phyloP scores from a whole-genome alignment of 2,329 filamentous ascomycete genomes.

The Botrytis galanthina region DNA sequence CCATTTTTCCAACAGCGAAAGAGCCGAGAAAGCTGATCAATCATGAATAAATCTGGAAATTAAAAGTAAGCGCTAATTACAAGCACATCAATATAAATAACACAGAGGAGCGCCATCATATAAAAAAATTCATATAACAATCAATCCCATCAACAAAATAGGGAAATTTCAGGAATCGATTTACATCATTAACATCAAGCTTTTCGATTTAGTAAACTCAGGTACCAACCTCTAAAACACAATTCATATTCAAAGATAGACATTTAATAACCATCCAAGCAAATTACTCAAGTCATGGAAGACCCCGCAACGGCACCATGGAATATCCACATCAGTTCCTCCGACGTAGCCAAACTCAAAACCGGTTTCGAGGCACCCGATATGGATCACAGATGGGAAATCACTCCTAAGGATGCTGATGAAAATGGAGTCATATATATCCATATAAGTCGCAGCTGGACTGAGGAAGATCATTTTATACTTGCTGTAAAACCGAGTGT shows the following conservation, averaged over 20 bases:
- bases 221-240: not conserved
- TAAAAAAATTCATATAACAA: not conserved
- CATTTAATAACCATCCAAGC: accelerated
- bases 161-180: not conserved
- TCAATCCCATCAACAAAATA: not conserved
- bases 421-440: not conserved
- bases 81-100: not conserved
- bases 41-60: not conserved
- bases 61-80: not conserved
- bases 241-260: accelerated
- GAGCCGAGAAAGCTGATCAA: not conserved
- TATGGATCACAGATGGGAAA: not conserved
- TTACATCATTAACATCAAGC: not conserved
- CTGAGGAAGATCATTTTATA: not conserved
- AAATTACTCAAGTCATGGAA: not conserved
- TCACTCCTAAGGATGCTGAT: not conserved
- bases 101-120: not conserved
- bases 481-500: not conserved
- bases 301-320: not conserved
- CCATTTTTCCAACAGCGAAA: not conserved
- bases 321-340: not conserved
- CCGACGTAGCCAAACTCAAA: not conserved
- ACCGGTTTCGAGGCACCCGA: not conserved
- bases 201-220: not conserved
- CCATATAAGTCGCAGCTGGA: not conserved